Evolutionary conservation across 768 basidiomycete species (phyloP), one percentile per base, ranked within the genome.

Genomic region (Mycena venus): DNA sequence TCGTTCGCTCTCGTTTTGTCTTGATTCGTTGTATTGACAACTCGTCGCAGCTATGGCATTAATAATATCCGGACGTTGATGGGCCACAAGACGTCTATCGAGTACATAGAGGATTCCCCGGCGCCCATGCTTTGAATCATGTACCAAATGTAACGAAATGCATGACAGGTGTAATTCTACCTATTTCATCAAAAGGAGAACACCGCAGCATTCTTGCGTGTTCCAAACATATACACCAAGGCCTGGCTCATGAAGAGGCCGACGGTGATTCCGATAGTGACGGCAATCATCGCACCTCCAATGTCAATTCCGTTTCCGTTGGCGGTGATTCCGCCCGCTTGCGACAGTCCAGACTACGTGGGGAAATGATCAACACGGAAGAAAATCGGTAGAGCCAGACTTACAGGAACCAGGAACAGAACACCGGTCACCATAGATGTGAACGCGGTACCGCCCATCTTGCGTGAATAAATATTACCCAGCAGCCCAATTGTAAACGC

Each of bases 61-160:
- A 97, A 92, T 83, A 99, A 99, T 82, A 99, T 99, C 78, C 89
- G 98, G 77, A 96, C 97, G 19, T 87, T 99, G 44, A 95, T 99
- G 56, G 98, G 98, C 19, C 98, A 99, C 88, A 99, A 99, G 86
- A 96, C 96, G 14, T 93, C 96, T 58, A 90, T 98, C 79, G 97
- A 97, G 75, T 90, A 88, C 61, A 94, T 98, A 74, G 96, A 96
- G 84, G 94, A 92, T 81, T 93, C 96, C 29, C 91, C 96, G 0
- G 97, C 97, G 7, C 96, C 98, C 19, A 91, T 96, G 86, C 95
- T 98, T 86, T 97, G 92, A 83, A 74, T 61, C 59, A 32, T 68
- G 34, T 74, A 62, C 19, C 29, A 73, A 69, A 75, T 73, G 64
- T 64, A 66, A 63, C 27, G 63, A 59, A 32, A 69, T 36, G 55